Evolutionary conservation across 2,329 filamentous ascomycete genomes (phyloP).

Genomic region (Pseudogymnoascus sp.): DNA sequence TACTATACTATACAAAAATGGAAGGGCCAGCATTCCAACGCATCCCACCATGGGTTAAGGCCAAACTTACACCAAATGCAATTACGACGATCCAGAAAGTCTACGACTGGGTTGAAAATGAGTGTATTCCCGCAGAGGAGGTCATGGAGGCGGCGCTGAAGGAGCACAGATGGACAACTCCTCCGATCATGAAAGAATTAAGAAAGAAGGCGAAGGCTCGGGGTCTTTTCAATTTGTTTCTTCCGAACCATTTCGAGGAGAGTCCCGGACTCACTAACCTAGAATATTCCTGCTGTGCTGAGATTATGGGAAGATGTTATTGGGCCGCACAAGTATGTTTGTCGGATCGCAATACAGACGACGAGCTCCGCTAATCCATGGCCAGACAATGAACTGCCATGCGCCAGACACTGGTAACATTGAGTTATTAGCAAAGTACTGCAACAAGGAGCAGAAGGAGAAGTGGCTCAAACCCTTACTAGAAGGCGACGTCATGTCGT

Average conservation of each 20-base stretch:
- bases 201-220: conserved; percentile 33
- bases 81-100: conserved; percentile 35
- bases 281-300: conserved; percentile 37
- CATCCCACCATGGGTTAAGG: conserved; percentile 33
- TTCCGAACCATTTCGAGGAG: conserved; percentile 33
- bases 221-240: conserved; percentile 33
- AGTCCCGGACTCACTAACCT: conserved; percentile 37
- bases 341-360: neutral
- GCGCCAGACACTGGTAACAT: conserved; percentile 44
- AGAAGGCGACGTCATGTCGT: conserved; percentile 39
- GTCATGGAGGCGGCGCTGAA: conserved; percentile 33
- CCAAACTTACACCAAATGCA: conserved; percentile 28
- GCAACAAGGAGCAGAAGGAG: conserved; percentile 40
- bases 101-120: conserved; percentile 35
- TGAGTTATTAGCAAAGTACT: conserved; percentile 44
- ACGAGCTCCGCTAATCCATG: no score
- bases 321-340: conserved; percentile 29
- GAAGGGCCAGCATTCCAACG: conserved; percentile 30
- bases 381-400: conserved; percentile 35
- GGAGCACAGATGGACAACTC: conserved; percentile 31
- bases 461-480: conserved; percentile 41
- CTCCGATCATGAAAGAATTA: conserved; percentile 33
- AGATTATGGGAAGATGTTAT: conserved; percentile 38
- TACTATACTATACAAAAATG: conserved; percentile 1
- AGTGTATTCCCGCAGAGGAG: conserved; percentile 35